These are phyloP conservation scores for Bretziella fagacearum DNA, from an alignment of 2,329 filamentous ascomycete species.

Conservation along the genomic window DNA sequence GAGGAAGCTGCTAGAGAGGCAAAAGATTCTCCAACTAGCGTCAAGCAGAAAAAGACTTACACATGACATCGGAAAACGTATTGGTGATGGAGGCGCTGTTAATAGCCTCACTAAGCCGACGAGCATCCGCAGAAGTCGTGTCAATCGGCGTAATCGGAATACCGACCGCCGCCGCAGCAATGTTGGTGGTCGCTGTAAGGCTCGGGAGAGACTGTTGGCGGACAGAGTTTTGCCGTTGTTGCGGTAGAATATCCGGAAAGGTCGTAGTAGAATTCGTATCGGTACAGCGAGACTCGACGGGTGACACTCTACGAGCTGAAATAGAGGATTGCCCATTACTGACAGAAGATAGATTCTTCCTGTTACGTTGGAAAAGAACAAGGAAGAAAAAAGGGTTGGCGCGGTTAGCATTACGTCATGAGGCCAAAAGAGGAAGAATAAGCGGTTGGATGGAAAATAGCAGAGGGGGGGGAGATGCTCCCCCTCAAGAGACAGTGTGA, in stretches of 20 bases:
- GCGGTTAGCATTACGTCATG: slow-evolving; percentile 3
- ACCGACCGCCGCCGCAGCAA: background rate
- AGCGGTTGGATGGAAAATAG: slow-evolving; percentile 3
- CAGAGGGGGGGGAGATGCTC: background rate
- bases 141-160: slow-evolving; percentile 1
- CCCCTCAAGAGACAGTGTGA: background rate
- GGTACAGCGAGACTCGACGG: background rate
- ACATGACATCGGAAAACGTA: slow-evolving; percentile 1
- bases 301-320: background rate
- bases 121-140: background rate
- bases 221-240: background rate
- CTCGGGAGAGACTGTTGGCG: background rate
- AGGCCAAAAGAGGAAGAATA: slow-evolving; percentile 3
- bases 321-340: background rate
- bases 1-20: background rate
- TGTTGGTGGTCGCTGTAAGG: background rate
- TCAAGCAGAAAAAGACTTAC: background rate
- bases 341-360: slow-evolving; percentile 3
- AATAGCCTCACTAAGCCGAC: background rate
- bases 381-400: background rate
- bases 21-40: background rate
- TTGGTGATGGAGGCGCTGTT: background rate
- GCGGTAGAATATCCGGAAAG: background rate
- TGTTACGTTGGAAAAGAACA: background rate
- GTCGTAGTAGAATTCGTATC: background rate